phyloP scores from a whole-genome alignment of 306 rosid genomes.

The Styphnolobium japonicum region DNA sequence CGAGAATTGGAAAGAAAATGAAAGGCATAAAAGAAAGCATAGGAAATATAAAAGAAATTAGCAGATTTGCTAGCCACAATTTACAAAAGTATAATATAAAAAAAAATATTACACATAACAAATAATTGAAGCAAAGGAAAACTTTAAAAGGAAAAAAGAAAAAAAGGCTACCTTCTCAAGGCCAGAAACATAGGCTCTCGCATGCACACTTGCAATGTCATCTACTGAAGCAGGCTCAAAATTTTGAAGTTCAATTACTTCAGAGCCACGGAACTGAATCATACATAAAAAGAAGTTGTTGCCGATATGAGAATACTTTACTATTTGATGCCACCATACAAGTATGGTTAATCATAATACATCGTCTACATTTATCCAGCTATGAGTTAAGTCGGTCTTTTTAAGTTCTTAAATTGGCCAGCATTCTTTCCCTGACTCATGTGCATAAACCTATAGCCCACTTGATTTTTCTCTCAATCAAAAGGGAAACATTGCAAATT shows the following conservation, averaged over 20 bases:
- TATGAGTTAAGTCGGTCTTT: neutral
- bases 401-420: conserved; percentile 3
- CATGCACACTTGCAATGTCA: conserved; percentile 83
- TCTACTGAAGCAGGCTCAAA: conserved; percentile 75
- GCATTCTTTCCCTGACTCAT: neutral
- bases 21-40: neutral
- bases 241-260: conserved; percentile 60
- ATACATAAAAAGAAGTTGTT: conserved; percentile 10
- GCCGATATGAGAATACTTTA: neutral
- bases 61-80: neutral
- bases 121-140: neutral
- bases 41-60: neutral
- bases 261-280: conserved; percentile 74
- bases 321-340: neutral
- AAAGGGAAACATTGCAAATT: neutral
- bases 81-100: neutral
- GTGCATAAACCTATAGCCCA: neutral
- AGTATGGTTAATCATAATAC: conserved; percentile 13
- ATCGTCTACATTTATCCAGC: conserved; percentile 18
- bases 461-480: neutral
- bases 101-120: neutral
- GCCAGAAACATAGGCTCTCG: conserved; percentile 69
- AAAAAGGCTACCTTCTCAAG: conserved; percentile 75
- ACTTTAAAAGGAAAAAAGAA: neutral
- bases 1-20: neutral